Conservation (phyloP, 2,329 filamentous ascomycete genomes). For the Trichoderma arundinaceum region DNA sequence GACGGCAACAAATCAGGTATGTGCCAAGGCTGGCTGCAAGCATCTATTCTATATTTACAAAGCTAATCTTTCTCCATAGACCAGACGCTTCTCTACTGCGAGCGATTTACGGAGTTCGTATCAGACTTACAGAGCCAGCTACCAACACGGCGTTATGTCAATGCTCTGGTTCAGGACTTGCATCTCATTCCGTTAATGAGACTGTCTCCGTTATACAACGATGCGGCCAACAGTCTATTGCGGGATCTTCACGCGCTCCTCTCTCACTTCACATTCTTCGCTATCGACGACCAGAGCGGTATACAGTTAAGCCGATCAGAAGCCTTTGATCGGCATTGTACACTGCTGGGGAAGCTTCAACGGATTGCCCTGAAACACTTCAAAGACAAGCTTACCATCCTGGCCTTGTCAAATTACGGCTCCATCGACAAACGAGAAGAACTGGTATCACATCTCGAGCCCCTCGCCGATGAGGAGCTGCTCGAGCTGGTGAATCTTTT, state of each 20-base stretch:
- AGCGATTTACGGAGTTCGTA: conserved; percentile 90
- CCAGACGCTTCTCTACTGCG: conserved; percentile 75
- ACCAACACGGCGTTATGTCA: conserved; percentile 91
- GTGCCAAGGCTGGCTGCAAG: conserved; percentile 19
- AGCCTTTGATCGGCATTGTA: conserved; percentile 81
- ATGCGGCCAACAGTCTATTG: conserved; percentile 75
- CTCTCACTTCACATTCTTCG: conserved; percentile 84
- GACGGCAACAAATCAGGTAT: conserved; percentile 54
- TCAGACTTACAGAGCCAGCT: conserved; percentile 91
- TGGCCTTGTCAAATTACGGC: conserved; percentile 91
- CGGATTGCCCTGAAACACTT: conserved; percentile 79
- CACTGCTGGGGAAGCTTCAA: conserved; percentile 78
- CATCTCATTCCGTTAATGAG: conserved; percentile 79
- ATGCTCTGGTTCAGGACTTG: conserved; percentile 83
- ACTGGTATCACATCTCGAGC: conserved; percentile 74
- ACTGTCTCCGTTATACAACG: conserved; percentile 77
- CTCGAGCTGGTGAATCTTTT: conserved; percentile 70
- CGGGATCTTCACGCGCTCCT: conserved; percentile 82
- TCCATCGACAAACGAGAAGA: conserved; percentile 82
- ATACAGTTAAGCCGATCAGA: conserved; percentile 73
- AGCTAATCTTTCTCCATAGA: conserved; percentile 50
- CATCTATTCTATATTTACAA: not conserved
- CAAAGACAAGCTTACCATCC: conserved; percentile 86
- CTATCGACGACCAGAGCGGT: conserved; percentile 89
- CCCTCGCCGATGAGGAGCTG: conserved; percentile 77